phyloP scores from a whole-genome alignment of 73 alveolate species.

The Uronychia binucleata region DNA sequence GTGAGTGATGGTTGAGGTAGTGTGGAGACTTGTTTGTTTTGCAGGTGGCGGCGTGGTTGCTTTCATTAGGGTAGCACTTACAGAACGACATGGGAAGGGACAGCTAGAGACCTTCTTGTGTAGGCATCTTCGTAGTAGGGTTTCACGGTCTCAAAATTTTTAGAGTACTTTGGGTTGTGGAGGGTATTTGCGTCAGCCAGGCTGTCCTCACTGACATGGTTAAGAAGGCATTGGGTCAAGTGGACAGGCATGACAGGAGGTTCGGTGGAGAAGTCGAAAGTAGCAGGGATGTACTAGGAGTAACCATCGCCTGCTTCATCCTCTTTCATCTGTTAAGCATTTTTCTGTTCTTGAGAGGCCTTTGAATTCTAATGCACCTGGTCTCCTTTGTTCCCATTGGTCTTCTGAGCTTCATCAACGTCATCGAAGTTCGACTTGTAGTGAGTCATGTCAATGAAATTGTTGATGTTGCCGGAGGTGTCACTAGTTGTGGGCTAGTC shows the following conservation, averaged over 20 bases:
- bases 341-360: conserved; percentile 16
- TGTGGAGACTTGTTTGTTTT: conserved; percentile 10
- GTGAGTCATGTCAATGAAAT: conserved; percentile 76
- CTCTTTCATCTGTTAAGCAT: conserved; percentile 7
- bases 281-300: conserved; percentile 45
- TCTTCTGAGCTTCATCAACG: background rate
- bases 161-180: conserved; percentile 60
- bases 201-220: conserved; percentile 21
- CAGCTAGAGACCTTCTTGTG: conserved; percentile 21
- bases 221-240: background rate
- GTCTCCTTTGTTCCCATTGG: background rate
- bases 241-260: conserved; percentile 23
- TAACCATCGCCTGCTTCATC: conserved; percentile 31
- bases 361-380: background rate
- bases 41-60: conserved; percentile 55
- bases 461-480: conserved; percentile 84
- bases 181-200: conserved; percentile 49
- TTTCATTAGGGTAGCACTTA: background rate
- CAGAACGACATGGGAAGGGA: conserved; percentile 64
- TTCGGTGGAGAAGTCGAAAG: conserved; percentile 19
- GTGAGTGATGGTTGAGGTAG: background rate
- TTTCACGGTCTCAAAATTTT: conserved; percentile 12
- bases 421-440: conserved; percentile 2
- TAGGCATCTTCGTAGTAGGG: conserved; percentile 19
- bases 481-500: conserved; percentile 90